phyloP scores from a whole-genome alignment of 169 alveolate species.

The Eimeria maxima region DNA sequence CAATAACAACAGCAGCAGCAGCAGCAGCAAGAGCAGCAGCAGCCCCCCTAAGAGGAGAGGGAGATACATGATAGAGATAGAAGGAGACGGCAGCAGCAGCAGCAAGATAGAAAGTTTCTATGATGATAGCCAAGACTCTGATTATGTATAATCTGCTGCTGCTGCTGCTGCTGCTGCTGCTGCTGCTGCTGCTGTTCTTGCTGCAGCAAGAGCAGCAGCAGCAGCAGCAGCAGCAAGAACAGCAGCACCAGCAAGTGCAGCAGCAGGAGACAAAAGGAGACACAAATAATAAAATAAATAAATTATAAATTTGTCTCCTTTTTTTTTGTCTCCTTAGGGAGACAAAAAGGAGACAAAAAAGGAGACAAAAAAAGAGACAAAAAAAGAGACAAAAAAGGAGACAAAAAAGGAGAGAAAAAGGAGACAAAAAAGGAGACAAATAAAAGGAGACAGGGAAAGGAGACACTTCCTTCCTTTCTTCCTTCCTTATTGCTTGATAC shows the following conservation, averaged over 20 bases:
- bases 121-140: neutral
- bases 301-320: no score
- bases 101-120: neutral
- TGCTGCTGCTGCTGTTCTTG: neutral
- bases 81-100: neutral
- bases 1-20: slow-evolving; percentile 17
- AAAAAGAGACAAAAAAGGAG: no score
- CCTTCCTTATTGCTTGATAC: no score
- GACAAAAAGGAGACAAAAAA: no score
- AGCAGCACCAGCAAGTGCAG: neutral
- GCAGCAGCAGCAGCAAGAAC: slow-evolving; percentile 21
- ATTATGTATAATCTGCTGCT: neutral
- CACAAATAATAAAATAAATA: no score
- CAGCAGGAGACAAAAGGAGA: neutral
- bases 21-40: no score
- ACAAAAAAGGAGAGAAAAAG: no score
- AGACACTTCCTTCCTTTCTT: neutral
- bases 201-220: slow-evolving; percentile 3
- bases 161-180: neutral
- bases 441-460: no score
- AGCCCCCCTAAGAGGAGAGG: neutral
- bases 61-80: neutral
- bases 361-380: no score
- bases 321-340: no score
- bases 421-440: no score